Base-by-base conservation (phyloP, 2,329 filamentous ascomycete genomes). In the Colletotrichum horii region DNA sequence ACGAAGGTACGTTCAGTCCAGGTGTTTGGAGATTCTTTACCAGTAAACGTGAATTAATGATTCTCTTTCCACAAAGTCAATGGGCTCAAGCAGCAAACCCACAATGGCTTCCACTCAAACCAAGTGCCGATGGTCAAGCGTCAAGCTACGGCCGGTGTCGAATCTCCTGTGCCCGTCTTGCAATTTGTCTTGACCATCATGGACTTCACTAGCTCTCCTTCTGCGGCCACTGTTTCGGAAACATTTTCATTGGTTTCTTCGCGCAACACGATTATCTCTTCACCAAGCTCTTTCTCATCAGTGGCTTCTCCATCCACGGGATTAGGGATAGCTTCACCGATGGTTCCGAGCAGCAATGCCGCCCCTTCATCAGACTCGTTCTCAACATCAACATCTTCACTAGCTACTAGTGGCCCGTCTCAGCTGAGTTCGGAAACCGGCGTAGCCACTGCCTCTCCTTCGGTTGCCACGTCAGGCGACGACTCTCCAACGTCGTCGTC, bases 21-120 rank as follows among this genome's bases (percentile, higher is more conserved):
- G 9, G 38, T 6, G 6, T 2, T 1, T 4, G 5, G n/a, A 6
- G 4, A 22, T 4, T 52, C 2, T 14, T 1, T 3, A 8, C 11
- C 12, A 52, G 11, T 14, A 3, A 12, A 22, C n/a, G 3, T 14
- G 6, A 14, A 1, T 22, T 48, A 48, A 14, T 8, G 2, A 22
- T 22, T 3, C 11, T 52, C 11, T 4, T 52, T 22, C 6, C n/a
- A 4, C 3, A 22, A 52, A 52, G n/a, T 14, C 43, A 22, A 14
- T 14, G 1, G n/a, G n/a, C n/a, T 52, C n/a, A 52, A 4, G 11
- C 43, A 22, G 11, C 43, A 52, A 3, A 8, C 3, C 43, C n/a
- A 1, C 14, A 14, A 14, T 52, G 11, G 11, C 43, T 14, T 52
- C n/a, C 43, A 2, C 6, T 52, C n/a, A 52, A 52, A 11, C 43